phyloP scores from a whole-genome alignment of 257 asterid genomes.

The Agastache rugosa region DNA sequence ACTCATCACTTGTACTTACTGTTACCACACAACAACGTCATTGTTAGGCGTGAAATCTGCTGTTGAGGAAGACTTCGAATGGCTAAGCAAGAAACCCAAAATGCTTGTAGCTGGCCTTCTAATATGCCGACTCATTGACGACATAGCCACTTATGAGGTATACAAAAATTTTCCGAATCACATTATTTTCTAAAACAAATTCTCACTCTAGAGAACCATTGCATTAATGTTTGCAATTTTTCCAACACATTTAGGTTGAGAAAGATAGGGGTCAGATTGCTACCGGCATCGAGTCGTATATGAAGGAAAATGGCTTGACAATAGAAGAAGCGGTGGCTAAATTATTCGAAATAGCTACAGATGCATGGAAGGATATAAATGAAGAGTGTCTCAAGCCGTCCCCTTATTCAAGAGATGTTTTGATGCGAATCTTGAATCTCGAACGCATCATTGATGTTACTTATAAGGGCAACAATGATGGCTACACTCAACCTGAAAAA shows the following conservation, averaged over 20 bases:
- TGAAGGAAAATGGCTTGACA: constrained; percentile 32
- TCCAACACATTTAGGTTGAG: neutral
- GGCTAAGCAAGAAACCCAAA: neutral
- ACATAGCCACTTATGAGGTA: constrained; percentile 16
- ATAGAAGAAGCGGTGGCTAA: constrained; percentile 29
- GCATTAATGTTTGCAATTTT: too few species aligned
- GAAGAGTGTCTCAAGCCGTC: constrained; percentile 31
- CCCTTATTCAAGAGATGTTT: constrained; percentile 22
- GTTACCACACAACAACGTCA: neutral
- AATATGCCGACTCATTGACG: constrained; percentile 1
- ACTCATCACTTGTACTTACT: constrained; percentile 2
- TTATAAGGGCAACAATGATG: constrained; percentile 34
- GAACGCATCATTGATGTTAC: constrained; percentile 22
- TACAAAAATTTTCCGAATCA: too few species aligned
- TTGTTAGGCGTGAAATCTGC: neutral
- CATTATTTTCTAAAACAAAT: too few species aligned
- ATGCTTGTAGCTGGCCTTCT: neutral
- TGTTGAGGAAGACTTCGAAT: neutral
- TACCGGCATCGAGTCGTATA: constrained; percentile 38
- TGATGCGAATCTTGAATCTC: constrained; percentile 27
- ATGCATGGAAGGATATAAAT: constrained; percentile 41
- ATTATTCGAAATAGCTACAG: constrained; percentile 3
- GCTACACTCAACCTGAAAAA: constrained; percentile 34
- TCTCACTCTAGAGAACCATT: too few species aligned
- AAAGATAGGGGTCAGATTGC: constrained; percentile 39